These are phyloP conservation scores for Clonostachys sp. DNA, from an alignment of 2,329 filamentous ascomycete genomes.

Conservation along the genomic window DNA sequence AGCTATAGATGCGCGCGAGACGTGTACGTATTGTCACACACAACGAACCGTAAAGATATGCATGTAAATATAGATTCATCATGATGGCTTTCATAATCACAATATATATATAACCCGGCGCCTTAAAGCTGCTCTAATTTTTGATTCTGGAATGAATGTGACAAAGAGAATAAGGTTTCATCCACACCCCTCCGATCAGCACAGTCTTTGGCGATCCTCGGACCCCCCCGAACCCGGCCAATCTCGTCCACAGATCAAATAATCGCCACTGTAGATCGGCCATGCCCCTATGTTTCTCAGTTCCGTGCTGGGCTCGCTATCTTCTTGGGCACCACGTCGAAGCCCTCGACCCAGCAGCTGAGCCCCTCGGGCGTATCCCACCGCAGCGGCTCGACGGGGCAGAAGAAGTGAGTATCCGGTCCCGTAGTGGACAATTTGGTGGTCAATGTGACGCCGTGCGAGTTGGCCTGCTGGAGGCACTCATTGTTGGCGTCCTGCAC, in stretches of 20 bases:
- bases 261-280: not conserved
- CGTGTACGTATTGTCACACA: no score
- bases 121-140: no score
- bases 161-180: no score
- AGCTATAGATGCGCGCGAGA: conserved; percentile 33
- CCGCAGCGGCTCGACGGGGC: conserved; percentile 17
- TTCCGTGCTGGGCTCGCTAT: conserved; percentile 4
- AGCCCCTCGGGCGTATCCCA: conserved; percentile 28
- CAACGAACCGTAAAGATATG: no score
- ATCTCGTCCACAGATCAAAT: not conserved
- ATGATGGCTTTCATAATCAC: no score
- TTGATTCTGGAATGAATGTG: no score
- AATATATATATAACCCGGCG: no score
- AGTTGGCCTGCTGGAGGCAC: conserved; percentile 18
- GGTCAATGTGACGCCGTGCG: conserved; percentile 14
- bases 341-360: conserved; percentile 29
- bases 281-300: not conserved
- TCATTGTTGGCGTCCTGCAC: conserved; percentile 27
- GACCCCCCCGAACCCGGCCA: no score
- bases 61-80: no score
- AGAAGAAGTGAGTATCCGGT: conserved; percentile 7
- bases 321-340: conserved; percentile 16
- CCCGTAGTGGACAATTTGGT: conserved; percentile 5
- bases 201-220: no score
- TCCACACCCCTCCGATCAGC: no score